phyloP scores from a whole-genome alignment of 495 filamentous ascomycete species.

The Podospora pseudocomata region DNA sequence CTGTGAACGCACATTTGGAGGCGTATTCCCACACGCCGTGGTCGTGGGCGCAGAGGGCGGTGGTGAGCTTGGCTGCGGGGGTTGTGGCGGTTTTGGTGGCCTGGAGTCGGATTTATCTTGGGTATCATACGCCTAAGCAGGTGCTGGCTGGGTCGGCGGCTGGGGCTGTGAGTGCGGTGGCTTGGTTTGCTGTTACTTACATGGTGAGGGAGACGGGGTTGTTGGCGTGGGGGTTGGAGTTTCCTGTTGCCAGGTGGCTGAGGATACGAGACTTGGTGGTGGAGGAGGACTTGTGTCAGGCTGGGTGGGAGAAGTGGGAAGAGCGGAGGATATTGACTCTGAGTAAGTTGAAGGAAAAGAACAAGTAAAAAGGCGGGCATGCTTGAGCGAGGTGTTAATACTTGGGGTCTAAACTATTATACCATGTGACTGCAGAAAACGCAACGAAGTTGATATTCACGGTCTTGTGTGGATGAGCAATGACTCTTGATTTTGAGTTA shows the following conservation, averaged over 20 bases:
- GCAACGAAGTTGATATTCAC: too few relatives aligned
- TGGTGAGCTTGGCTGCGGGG: constrained; percentile 55
- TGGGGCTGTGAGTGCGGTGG: constrained; percentile 64
- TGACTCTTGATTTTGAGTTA: neutral
- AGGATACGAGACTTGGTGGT: constrained; percentile 80
- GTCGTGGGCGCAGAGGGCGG: constrained; percentile 53
- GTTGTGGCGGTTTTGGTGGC: constrained; percentile 66
- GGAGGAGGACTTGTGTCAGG: constrained; percentile 83
- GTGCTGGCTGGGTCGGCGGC: constrained; percentile 75
- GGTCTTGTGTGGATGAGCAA: too few relatives aligned
- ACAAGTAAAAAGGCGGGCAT: neutral
- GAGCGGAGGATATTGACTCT: constrained; percentile 14
- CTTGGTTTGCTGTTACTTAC: constrained; percentile 74
- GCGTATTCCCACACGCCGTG: constrained; percentile 47
- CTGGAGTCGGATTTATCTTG: constrained; percentile 79
- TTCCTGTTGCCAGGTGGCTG: constrained; percentile 59
- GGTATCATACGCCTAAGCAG: constrained; percentile 87
- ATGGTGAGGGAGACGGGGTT: constrained; percentile 55
- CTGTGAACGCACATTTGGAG: constrained; percentile 23
- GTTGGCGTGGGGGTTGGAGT: constrained; percentile 69
- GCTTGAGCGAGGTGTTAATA: neutral
- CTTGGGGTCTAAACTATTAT: too few relatives aligned
- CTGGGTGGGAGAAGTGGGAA: constrained; percentile 93
- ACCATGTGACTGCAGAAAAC: too few relatives aligned
- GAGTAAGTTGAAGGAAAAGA: constrained; percentile 10